A percentile compares a stretch with the other conserved stretches of the same genome.
phyloP scores from a whole-genome alignment of 495 filamentous ascomycete genomes.

The Tuber calosporum region DNA sequence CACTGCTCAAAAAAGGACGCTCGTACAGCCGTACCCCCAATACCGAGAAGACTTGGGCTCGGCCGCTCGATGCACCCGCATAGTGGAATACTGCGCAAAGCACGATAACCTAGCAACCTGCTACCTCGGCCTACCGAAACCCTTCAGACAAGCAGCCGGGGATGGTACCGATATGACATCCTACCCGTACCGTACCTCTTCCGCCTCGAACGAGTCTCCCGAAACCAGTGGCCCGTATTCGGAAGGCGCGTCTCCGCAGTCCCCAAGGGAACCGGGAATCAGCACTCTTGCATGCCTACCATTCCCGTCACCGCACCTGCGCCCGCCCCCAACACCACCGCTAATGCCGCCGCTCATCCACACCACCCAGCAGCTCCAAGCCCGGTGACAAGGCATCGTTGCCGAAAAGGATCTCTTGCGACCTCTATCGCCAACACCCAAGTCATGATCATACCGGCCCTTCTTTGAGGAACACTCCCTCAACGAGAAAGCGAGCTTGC shows the following conservation, averaged over 20 bases:
- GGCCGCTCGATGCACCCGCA: slow-evolving; percentile 5
- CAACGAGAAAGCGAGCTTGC: neutral
- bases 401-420: neutral
- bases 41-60: slow-evolving; percentile 11
- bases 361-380: neutral
- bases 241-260: neutral
- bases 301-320: neutral
- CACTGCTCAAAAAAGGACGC: slow-evolving; percentile 10
- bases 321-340: neutral
- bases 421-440: neutral
- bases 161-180: neutral
- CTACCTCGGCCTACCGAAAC: slow-evolving; percentile 7
- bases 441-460: neutral
- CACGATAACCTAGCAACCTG: slow-evolving; percentile 12
- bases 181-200: neutral
- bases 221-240: neutral
- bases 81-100: slow-evolving; percentile 13
- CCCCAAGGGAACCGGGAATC: neutral
- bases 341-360: neutral
- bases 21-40: slow-evolving; percentile 3
- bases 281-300: neutral
- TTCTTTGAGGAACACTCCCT: neutral
- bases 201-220: neutral
- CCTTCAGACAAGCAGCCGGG: slow-evolving; percentile 11
- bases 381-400: neutral